phyloP scores from a whole-genome alignment of 257 asterid genomes.

The Petunia secreta region DNA sequence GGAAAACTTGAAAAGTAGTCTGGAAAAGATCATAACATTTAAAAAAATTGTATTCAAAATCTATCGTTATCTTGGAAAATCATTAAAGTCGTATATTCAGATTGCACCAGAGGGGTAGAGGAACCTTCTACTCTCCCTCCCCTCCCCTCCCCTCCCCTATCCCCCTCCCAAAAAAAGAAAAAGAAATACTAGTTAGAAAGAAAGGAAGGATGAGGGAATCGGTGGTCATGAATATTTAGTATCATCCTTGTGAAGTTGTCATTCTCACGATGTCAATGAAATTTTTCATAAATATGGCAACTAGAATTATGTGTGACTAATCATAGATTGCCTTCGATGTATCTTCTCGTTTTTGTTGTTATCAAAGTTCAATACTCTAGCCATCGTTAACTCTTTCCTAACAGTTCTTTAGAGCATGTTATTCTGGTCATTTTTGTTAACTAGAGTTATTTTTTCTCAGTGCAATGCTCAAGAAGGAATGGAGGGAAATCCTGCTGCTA shows the following conservation, averaged over 20 bases:
- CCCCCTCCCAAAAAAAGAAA: too few relatives aligned
- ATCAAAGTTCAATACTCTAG: slow-evolving; percentile 16
- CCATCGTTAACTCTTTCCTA: neutral
- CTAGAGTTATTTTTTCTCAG: slow-evolving; percentile 39
- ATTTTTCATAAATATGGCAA: neutral
- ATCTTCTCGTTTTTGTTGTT: neutral
- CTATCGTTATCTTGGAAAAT: neutral
- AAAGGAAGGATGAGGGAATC: neutral
- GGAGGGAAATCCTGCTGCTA: slow-evolving; percentile 81
- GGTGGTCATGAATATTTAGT: too few relatives aligned
- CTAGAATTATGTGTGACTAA: too few relatives aligned
- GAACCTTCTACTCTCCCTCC: too few relatives aligned
- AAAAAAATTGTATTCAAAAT: neutral
- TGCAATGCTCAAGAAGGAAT: slow-evolving; percentile 85
- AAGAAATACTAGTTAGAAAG: neutral
- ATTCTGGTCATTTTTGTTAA: slow-evolving; percentile 26
- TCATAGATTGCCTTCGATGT: too few relatives aligned
- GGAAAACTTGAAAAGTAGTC: neutral
- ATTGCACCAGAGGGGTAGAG: slow-evolving; percentile 15
- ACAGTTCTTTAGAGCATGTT: neutral
- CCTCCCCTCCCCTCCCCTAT: too few relatives aligned
- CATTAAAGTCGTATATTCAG: neutral
- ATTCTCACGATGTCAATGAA: neutral
- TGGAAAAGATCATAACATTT: neutral
- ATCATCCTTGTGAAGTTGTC: neutral